Evolutionary conservation across 805 yeast species (phyloP), one percentile per base, ranked within the genome.

Genomic region (Candida corydali): DNA sequence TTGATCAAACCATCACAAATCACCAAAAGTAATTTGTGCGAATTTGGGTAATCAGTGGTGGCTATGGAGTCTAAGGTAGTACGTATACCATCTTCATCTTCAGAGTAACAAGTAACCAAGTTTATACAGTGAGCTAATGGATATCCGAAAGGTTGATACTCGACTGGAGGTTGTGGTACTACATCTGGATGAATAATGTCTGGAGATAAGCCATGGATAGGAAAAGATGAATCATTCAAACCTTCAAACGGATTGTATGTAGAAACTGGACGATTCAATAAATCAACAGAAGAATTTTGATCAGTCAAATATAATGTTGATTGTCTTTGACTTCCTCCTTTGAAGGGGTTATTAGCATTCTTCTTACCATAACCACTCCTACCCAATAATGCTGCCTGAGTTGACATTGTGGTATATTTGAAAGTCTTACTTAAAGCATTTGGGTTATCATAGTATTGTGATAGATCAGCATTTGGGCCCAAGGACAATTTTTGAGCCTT

Each of bases 31-130:
- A 93, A 65, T 57, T 91, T 93, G 61, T 93, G 98, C 3, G 96
- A 86, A 57, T 88, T 89, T 38, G 98, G 97, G 59, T 84, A 93
- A 45, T 87, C 95, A 1, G 97, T 87, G 1, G 96, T 86, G n/a
- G 95, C 86, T 35, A 93, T 57, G 2, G 98, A 91, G 58, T 93
- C 98, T 45, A 91, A 59, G 0, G 98, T 88, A 1, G 91, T 78
- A 51, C 98, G 73, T 40, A 93, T 61, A 43, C 94, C 96, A 9
- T 71, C 82, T 47, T 78, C 85, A 56, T 87, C 95, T 64, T 93
- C 98, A 2, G 97, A 88, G 55, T 93, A 93, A 54, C 97, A 91
- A 1, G 98, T 93, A 8, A 93, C 95, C 34, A 64, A 48, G 31
- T 46, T 41, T 38, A 67, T 51, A 7, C 61, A 44, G 42, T 67